Evolutionary conservation across 352 stramenopile genomes (phyloP).

Genomic region (Pythium oligandrum): DNA sequence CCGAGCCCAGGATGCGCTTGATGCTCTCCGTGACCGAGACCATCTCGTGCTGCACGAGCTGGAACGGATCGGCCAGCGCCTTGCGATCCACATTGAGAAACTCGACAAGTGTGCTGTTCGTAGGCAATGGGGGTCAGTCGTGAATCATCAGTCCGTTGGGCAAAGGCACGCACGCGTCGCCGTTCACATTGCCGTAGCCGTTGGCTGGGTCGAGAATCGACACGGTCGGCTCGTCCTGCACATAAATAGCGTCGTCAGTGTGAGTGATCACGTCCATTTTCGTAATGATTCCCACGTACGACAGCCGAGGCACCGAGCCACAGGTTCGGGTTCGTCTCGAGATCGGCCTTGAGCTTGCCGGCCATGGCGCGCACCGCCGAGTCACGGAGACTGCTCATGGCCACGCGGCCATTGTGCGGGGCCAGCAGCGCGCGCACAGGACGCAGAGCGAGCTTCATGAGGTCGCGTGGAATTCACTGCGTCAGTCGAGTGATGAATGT

Average conservation of each 20-base stretch:
- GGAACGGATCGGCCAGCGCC: conserved; percentile 88
- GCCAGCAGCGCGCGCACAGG: conserved; percentile 13
- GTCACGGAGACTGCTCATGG: conserved; percentile 55
- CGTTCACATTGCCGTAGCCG: conserved; percentile 44
- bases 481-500: not conserved
- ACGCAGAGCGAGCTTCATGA: conserved; percentile 32
- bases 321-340: conserved; percentile 79
- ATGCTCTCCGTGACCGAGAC: conserved; percentile 91
- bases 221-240: conserved; percentile 74
- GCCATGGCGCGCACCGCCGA: conserved; percentile 54
- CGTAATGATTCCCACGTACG: conserved; percentile 27
- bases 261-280: too few relatives aligned
- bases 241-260: not conserved
- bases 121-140: too few relatives aligned
- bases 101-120: too few relatives aligned
- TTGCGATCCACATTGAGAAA: too few relatives aligned
- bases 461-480: not conserved
- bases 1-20: conserved; percentile 93
- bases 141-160: not conserved
- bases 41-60: conserved; percentile 90
- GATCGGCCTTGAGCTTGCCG: conserved; percentile 49
- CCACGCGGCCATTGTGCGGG: conserved; percentile 15
- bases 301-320: conserved; percentile 77
- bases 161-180: not conserved
- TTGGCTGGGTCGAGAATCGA: conserved; percentile 72